Base-by-base conservation (phyloP, 2,329 filamentous ascomycete genomes). In the Juglanconis juglandina region DNA sequence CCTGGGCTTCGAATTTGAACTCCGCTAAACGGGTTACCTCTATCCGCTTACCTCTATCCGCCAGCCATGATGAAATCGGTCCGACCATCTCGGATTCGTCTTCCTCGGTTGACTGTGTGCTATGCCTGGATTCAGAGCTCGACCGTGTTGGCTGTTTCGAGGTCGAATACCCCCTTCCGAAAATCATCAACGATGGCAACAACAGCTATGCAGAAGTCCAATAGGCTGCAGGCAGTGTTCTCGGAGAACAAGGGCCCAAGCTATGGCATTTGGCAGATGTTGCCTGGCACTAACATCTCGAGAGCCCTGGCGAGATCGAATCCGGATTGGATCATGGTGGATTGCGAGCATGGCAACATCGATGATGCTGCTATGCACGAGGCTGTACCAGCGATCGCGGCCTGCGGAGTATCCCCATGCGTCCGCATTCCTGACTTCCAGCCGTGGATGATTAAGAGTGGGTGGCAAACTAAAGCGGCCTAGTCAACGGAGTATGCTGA, bases 311-410 rank as follows among this genome's bases (percentile, higher is more conserved):
- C 88, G 1, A 76, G 84, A 58, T 81, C 81, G 1, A 87, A 86
- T 1, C 79, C 87, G 1, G 87, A 90, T 68, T 89, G 87, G 80
- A 82, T 91, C 9, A 76, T 88, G 70, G 82, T 84, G 33, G 83
- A 84, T 68, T 82, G 81, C 66, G 81, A 83, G 62, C 83, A 85
- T 68, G 83, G 83, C 6, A 82, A 80, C 58, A 81, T 85, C 46
- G 80, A 81, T 64, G 80, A 84, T 70, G 77, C 77, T 41, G 76
- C 79, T 1, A 85, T 85, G 83, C 79, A 85, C 65, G 82, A 85
- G 63, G 80, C 80, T 0, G 81, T 85, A 2, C 79, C 81, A 24
- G 82, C 80, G 3, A 82, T 84, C 44, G 82, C 82, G 2, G 79
- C 80, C 32, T 78, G 80, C 60, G 81, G 81, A 3, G 78, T 81